Conservation (phyloP, 2,329 filamentous ascomycete genomes). For the Nemania abortiva region DNA sequence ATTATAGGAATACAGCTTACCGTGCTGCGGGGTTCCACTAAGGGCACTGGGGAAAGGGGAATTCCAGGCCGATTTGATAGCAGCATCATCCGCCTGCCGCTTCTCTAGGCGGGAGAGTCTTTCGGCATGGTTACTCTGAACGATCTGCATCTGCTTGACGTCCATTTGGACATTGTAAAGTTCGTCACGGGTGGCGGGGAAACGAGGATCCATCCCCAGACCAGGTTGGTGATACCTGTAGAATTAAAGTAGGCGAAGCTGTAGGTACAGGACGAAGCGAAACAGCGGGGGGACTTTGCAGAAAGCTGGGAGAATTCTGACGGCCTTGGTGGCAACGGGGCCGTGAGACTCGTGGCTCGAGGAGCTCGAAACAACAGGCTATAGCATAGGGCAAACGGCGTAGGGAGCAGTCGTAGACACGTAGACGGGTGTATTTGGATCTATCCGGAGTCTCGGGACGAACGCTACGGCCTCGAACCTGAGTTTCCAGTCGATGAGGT, state of each 20-base stretch:
- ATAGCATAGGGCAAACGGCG: constrained; percentile 43
- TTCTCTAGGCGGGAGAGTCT: constrained; percentile 72
- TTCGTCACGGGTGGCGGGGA: constrained; percentile 71
- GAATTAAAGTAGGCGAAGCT: constrained; percentile 34
- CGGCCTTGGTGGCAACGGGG: constrained; percentile 20
- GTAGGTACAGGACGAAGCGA: constrained; percentile 27
- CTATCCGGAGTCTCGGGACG: constrained; percentile 34
- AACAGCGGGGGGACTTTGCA: constrained; percentile 27
- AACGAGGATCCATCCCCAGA: constrained; percentile 73
- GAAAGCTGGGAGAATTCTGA: constrained; percentile 25
- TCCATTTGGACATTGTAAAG: constrained; percentile 77
- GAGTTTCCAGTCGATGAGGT: constrained; percentile 49
- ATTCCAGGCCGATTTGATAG: constrained; percentile 88
- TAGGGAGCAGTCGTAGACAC: constrained; percentile 33
- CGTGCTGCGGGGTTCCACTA: constrained; percentile 86
- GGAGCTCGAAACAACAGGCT: constrained; percentile 40
- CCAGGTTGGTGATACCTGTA: constrained; percentile 29
- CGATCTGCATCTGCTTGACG: constrained; percentile 74
- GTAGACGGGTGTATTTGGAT: constrained; percentile 34
- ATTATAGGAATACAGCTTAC: constrained; percentile 62
- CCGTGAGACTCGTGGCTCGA: constrained; percentile 35
- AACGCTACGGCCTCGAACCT: constrained; percentile 46
- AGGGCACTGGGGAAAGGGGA: constrained; percentile 91
- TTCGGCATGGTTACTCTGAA: constrained; percentile 72
- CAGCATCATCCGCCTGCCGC: constrained; percentile 74